A percentile compares a stretch with the other conserved stretches of the same genome.
Conservation (phyloP, 768 basidiomycete genomes). For the Lactarius deliciosus region DNA sequence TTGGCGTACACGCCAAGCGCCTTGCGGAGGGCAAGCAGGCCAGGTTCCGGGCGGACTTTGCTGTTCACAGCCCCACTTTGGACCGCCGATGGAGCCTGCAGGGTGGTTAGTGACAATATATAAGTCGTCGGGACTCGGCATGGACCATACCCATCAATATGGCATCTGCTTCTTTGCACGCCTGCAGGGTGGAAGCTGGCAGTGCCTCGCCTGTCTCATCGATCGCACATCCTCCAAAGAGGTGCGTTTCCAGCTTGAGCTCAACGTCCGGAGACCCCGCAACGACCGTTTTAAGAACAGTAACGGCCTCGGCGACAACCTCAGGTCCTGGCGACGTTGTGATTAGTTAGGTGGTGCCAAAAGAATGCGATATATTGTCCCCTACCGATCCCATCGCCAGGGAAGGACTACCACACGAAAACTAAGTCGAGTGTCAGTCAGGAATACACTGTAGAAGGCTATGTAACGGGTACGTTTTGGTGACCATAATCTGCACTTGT, state of each 20-base stretch:
- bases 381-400: conserved; percentile 97
- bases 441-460: neutral
- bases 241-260: conserved; percentile 70
- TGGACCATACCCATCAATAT: conserved; percentile 80
- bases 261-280: conserved; percentile 60
- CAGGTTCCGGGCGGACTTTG: conserved; percentile 89
- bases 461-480: conserved; percentile 30
- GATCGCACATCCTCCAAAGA: conserved; percentile 93
- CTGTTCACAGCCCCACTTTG: conserved; percentile 94
- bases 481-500: conserved; percentile 13
- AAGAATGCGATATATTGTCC: conserved; percentile 21
- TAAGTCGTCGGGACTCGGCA: neutral
- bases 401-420: conserved; percentile 87
- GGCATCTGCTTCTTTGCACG: conserved; percentile 92
- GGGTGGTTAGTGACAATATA: too few relatives aligned
- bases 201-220: conserved; percentile 84
- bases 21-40: conserved; percentile 86
- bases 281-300: conserved; percentile 74
- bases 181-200: conserved; percentile 79
- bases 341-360: neutral
- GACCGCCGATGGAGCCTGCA: conserved; percentile 94
- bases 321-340: conserved; percentile 68
- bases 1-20: conserved; percentile 95
- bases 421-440: conserved; percentile 41
- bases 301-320: conserved; percentile 81